Percentiles rank a stretch among this genome's conserved stretches.
phyloP scores from a whole-genome alignment of 1,139 yeast species.

The Sugiyamaella neomexicana region DNA sequence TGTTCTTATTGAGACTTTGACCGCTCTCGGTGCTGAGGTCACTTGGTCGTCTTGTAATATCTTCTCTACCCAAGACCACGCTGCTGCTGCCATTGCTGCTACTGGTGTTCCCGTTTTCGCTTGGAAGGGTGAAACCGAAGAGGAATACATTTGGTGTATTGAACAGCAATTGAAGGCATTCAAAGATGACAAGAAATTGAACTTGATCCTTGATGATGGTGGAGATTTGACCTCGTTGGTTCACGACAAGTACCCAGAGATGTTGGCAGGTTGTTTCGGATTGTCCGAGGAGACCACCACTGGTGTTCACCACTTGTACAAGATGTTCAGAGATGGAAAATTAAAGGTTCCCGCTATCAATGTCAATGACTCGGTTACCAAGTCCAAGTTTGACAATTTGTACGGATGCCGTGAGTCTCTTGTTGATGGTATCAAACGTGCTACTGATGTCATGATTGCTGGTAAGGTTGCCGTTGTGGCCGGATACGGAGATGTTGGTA shows the following conservation, averaged over 20 bases:
- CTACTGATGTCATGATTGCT: slow-evolving; percentile 99
- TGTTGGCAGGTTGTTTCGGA: slow-evolving; percentile 94
- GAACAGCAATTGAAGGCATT: slow-evolving; percentile 98
- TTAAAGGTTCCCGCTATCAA: slow-evolving; percentile 99
- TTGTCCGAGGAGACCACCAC: slow-evolving; percentile 99
- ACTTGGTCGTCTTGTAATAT: slow-evolving; percentile 99
- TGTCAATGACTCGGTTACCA: slow-evolving; percentile 98
- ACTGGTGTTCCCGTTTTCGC: slow-evolving; percentile 99
- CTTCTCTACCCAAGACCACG: slow-evolving; percentile 99
- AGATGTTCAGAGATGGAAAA: slow-evolving; percentile 84
- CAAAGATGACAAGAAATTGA: slow-evolving; percentile 94
- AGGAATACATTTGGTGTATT: slow-evolving; percentile 99
- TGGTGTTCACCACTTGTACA: slow-evolving; percentile 99
- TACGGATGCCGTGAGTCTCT: slow-evolving; percentile 99
- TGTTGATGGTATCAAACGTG: slow-evolving; percentile 99
- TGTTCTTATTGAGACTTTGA: slow-evolving; percentile 95
- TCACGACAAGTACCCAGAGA: slow-evolving; percentile 98
- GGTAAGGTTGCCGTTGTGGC: slow-evolving; percentile 99
- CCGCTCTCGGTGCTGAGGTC: slow-evolving; percentile 98
- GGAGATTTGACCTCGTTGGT: slow-evolving; percentile 98
- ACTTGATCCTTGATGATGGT: slow-evolving; percentile 99
- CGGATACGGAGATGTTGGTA: slow-evolving; percentile 99
- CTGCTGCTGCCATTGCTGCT: slow-evolving; percentile 99
- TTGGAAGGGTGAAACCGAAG: slow-evolving; percentile 99
- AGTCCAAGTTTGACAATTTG: slow-evolving; percentile 98